Evolutionary conservation across 306 rosid genomes (phyloP).

Genomic region (Gastrolobium villosum): DNA sequence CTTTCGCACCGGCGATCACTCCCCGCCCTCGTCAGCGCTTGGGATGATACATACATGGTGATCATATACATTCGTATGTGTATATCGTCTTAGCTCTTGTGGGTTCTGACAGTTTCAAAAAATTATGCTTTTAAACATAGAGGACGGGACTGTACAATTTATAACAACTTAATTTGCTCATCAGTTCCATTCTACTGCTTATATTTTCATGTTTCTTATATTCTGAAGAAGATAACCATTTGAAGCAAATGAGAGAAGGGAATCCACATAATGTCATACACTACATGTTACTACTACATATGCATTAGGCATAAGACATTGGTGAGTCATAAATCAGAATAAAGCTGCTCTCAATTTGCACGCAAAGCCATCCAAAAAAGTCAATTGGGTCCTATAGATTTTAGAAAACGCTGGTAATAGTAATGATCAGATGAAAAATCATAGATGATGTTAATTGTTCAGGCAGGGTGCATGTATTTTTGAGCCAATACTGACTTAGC

Average conservation of each 20-base stretch:
- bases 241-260: conserved; percentile 17
- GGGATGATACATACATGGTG: too few relatives aligned
- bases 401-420: conserved; percentile 38
- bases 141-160: conserved; percentile 37
- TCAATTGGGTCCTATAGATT: conserved; percentile 43
- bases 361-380: conserved; percentile 51
- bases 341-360: conserved; percentile 52
- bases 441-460: conserved; percentile 25
- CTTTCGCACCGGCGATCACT: too few relatives aligned
- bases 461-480: conserved; percentile 1
- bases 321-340: conserved; percentile 47
- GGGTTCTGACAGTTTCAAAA: conserved; percentile 39
- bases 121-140: conserved; percentile 15
- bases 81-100: not conserved
- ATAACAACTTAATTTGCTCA: conserved; percentile 27
- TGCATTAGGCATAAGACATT: conserved; percentile 33
- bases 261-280: conserved; percentile 32
- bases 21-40: too few relatives aligned
- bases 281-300: conserved; percentile 35
- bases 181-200: conserved; percentile 35
- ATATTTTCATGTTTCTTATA: not conserved
- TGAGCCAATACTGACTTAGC: conserved; percentile 38
- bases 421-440: conserved; percentile 24
- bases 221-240: conserved; percentile 26
- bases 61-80: too few relatives aligned